Evolutionary conservation across 1,139 yeast species (phyloP).

Genomic region (Pichia sp.): DNA sequence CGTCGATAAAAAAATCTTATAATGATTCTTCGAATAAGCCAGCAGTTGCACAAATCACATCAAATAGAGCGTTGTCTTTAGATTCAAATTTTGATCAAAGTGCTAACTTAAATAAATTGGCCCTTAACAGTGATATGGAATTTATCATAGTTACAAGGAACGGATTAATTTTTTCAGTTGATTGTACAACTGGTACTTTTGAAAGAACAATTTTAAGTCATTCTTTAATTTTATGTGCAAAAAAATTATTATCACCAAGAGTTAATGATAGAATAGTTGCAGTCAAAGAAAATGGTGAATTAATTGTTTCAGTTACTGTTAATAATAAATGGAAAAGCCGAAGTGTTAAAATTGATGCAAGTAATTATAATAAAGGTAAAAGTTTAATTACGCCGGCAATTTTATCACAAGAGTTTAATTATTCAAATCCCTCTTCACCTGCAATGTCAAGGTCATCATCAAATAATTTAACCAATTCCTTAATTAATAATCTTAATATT

Average conservation of each 20-base stretch:
- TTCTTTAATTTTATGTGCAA: constrained; percentile 42
- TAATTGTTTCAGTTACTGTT: constrained; percentile 58
- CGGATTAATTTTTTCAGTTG: constrained; percentile 43
- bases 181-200: constrained; percentile 43
- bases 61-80: constrained; percentile 23
- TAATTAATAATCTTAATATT: not conserved
- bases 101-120: constrained; percentile 19
- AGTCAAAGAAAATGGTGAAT: constrained; percentile 42
- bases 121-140: constrained; percentile 29
- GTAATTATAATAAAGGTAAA: constrained; percentile 39
- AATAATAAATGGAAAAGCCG: constrained; percentile 63
- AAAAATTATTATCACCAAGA: constrained; percentile 60
- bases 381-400: constrained; percentile 33
- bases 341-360: constrained; percentile 41
- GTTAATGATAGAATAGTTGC: constrained; percentile 67
- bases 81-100: constrained; percentile 29
- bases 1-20: not conserved
- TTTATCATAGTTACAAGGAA: constrained; percentile 34
- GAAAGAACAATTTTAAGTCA: constrained; percentile 19
- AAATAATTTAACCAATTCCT: too few relatives aligned
- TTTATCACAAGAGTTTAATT: constrained; percentile 20
- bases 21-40: too few relatives aligned
- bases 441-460: not conserved
- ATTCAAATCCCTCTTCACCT: not conserved
- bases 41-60: not conserved